A percentile compares a stretch with the other conserved stretches of the same genome.
These are phyloP conservation scores for Salix suchowensis DNA, from an alignment of 345 rosid genomes.

Conservation along the genomic window DNA sequence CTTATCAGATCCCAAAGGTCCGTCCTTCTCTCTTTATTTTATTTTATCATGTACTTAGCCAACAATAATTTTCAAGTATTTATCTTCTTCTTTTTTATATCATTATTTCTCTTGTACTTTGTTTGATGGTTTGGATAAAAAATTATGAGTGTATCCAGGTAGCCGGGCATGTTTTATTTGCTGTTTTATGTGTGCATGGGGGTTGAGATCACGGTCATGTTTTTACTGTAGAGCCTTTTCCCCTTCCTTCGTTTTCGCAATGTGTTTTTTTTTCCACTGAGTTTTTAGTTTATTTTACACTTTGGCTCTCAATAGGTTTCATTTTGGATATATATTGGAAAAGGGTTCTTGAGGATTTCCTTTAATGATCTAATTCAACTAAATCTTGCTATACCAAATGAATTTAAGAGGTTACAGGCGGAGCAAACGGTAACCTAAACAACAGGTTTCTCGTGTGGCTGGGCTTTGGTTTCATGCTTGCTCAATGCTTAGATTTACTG, in stretches of 20 bases:
- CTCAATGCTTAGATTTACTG: background rate
- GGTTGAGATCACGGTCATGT: no score
- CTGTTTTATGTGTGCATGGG: conserved; percentile 24
- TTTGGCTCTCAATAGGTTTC: background rate
- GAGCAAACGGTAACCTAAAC: background rate
- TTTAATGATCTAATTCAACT: background rate
- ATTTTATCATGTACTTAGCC: background rate
- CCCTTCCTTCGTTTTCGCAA: background rate
- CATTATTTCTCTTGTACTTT: background rate
- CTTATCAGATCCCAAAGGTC: conserved; percentile 30
- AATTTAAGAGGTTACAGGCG: background rate
- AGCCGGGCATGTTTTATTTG: conserved; percentile 13
- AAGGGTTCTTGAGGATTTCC: background rate
- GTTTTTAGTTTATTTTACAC: background rate
- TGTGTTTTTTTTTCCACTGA: background rate
- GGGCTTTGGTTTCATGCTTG: background rate
- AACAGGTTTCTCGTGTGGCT: background rate
- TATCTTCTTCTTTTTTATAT: background rate
- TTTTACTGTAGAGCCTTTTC: background rate
- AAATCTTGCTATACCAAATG: background rate
- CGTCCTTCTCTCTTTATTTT: background rate
- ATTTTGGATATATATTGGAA: background rate
- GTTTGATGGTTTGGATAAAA: background rate
- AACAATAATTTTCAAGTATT: no score
- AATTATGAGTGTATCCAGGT: conserved; percentile 1